Percentiles rank a stretch among this genome's conserved stretches.
Conservation (phyloP, 495 filamentous ascomycete species). For the Endocarpon pusillum region DNA sequence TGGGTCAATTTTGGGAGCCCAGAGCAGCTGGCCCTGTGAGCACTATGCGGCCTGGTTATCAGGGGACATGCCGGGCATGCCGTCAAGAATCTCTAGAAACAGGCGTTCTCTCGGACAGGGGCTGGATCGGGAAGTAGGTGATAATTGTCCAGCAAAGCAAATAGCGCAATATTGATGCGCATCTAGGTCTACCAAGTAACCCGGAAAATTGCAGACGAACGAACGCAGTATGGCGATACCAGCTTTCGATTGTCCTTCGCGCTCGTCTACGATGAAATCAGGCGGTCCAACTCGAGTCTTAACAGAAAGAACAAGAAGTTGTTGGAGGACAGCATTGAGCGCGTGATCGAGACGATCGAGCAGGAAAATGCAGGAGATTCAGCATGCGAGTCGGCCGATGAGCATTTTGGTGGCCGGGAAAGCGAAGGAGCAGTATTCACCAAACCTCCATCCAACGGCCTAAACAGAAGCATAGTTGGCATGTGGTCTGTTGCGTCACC, state of each 20-base stretch:
- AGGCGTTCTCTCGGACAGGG: no score
- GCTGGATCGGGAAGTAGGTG: no score
- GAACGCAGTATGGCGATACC: conserved; percentile 28
- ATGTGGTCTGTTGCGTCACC: conserved; percentile 39
- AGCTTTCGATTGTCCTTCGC: conserved; percentile 35
- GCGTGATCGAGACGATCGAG: conserved; percentile 58
- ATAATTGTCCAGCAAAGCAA: no score
- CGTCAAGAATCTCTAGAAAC: no score
- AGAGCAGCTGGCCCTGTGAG: no score
- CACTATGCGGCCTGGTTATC: no score
- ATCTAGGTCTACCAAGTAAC: conserved; percentile 56
- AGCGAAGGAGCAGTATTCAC: conserved; percentile 12
- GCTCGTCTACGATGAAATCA: conserved; percentile 57
- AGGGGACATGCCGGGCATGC: no score
- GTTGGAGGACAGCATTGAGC: conserved; percentile 72
- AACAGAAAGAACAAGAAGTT: conserved; percentile 63
- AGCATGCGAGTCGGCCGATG: conserved; percentile 41
- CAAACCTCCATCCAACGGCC: conserved; percentile 42
- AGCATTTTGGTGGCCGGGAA: conserved; percentile 46
- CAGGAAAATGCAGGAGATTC: conserved; percentile 38
- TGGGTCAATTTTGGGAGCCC: no score
- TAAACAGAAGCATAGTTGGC: conserved; percentile 59
- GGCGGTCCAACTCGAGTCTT: conserved; percentile 68
- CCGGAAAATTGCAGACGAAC: conserved; percentile 51
- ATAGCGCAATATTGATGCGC: no score